Base-by-base conservation (phyloP, 169 alveolate species). In the Cryptosporidium tyzzeri region DNA sequence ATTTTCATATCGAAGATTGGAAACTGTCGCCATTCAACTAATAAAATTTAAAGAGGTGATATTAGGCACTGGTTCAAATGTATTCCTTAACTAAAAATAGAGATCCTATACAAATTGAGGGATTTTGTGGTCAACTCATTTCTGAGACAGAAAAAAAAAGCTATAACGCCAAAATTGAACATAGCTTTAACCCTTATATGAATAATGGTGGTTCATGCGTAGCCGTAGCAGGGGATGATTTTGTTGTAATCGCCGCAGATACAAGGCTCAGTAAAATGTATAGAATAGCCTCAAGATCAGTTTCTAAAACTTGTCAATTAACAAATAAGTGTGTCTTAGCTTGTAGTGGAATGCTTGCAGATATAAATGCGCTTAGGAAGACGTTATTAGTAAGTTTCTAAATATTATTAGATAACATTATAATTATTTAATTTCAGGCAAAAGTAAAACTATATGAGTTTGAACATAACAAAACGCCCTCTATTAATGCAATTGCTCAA, bases 341-440 rank as follows among this genome's bases (percentile, higher is more conserved):
- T 26, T 93, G 98, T 31, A 93, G 98, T 48, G 99, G 99, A 45
- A 97, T 97, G 98, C 96, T 95, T 73, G 98, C 99, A 6, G 99
- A 97, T 87, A 94, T 95, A 80, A 93, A 92, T 84, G 96, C 97
- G 1, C 93, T 97, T 23, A 97, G 95, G 71, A 93, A 96, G 53
- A 84, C 86, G 69, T 71, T 95, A 55, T 73, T 86, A 84, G 97
- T 94, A 91, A 74, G 74, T 51, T 50, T 67, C 6, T 23, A n/a
- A 37, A 23, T 48, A 33, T 33, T 26, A 2, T 5, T 21, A 26
- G 21, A 21, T 39, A 6, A 18, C 26, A 26, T 21, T 1, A 1
- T 23, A 58, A 48, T 29, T 8, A 39, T 53, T 53, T 53, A 44
- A 71, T 69, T 95, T 37, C 70, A 95, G 95, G 93, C 97, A 21